Evolutionary conservation across 192 early-diverging fungal genomes (phyloP), one percentile per base, ranked within the genome.

Genomic region (Rhizoclosmatium sp.): DNA sequence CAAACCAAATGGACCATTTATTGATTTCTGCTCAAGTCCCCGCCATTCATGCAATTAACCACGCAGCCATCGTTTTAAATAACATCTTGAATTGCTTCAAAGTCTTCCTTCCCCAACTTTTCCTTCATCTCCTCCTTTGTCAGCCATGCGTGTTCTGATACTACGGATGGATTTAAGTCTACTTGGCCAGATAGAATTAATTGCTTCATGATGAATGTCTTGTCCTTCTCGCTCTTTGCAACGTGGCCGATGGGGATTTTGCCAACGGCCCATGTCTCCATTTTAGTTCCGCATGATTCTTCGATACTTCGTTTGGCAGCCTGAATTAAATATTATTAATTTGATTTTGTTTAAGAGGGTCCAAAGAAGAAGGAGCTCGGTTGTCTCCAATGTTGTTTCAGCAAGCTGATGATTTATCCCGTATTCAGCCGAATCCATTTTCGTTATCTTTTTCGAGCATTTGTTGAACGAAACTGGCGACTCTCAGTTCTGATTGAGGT

Each of bases 251-350:
- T 88, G 2, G 96, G 96, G 21, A 91, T 91, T 67, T 87, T 82
- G n/a, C 95, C 95, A 9, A 97, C 96, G 59, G 93, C 88, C 94
- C 94, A 97, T 19, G 91, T 86, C 75, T 94, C 93, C 91, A 96
- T 92, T 62, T 88, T 82, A 46, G 78, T 80, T 62, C 95, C 96
- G 81, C 93, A 94, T 51, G 85, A 85, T 47, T 92, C 92, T 49
- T 83, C 82, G 69, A 97, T 80, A 65, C 89, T 87, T 76, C 94
- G 90, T 69, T 86, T 84, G 47, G 95, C 94, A 59, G 93, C 94
- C 89, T 95, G 65, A 48, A 76, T 5, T 47, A 44, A 62, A 75
- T 23, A 4, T 56, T 10, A 31, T 31, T 31, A 31, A 31, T 31
- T 0, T 31, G 31, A 31, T 31, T 31, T 31, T 31, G 31, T 31